Evolutionary conservation across 2,329 filamentous ascomycete species (phyloP), one percentile per base, ranked within the genome.

Genomic region (Rhinocladiella similis): DNA sequence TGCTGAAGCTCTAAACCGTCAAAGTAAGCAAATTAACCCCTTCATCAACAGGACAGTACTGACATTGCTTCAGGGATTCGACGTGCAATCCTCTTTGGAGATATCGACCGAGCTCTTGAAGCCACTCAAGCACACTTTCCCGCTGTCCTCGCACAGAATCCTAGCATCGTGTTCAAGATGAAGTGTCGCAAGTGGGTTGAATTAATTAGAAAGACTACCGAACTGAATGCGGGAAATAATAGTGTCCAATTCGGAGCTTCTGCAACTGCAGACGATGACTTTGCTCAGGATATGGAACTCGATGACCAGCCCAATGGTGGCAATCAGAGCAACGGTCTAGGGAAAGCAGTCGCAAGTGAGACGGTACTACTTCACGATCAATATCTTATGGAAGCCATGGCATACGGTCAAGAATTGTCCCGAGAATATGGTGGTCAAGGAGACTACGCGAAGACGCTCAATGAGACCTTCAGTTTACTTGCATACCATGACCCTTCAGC

Each of bases 141-240:
- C 4, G 80, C 82, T 20, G 91, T 97, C 1, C 80, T 99, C 16
- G 80, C 84, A 46, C 83, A 90, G 19, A 91, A 96, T 67, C 85
- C 90, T 53, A 85, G 91, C 52, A 91, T 97, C 14, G 86, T 92
- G 69, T 97, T 99, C 74, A 88, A 87, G 56, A 78, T 99, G 47
- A 85, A 88, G 63, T 97, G 92, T 69, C 86, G 91, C 58, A 95
- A 94, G 69, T 97, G 97, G 70, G 87, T 97, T 59, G 94, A 99
- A 72, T 93, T 99, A 87, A 91, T 96, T 66, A 83, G 89, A 39
- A 83, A 82, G 56, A 86, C 86, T 35, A 85, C 87, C 2, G 88
- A 92, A 64, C 72, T 88, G 16, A 80, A 80, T 66, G 75, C 79
- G 35, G 73, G 74, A 6, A 72, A 75, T 35, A 76, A 79, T 7